Base-by-base conservation (phyloP, 495 filamentous ascomycete species). In the Stereocaulon alpinum region DNA sequence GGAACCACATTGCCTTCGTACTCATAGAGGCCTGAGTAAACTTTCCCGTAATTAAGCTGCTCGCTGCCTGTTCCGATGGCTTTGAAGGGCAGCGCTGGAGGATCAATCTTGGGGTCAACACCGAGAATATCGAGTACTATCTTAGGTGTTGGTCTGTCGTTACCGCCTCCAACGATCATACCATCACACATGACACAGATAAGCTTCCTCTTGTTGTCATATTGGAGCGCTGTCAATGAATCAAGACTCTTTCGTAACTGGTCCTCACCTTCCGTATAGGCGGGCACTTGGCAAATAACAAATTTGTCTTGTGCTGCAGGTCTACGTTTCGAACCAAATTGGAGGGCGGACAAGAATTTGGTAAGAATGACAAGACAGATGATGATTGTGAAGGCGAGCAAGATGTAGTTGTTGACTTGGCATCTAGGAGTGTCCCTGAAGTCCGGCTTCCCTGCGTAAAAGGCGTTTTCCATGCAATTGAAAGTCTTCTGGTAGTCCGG, bases 181-280 rank as follows among this genome's bases (percentile, higher is more conserved):
- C 91, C 91, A 64, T 96, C 91, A 72, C 91, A 96, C 62, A 96
- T 85, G 49, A 96, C 89, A 69, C 84, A 91, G 68, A 96, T 91
- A 53, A 96, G 79, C 72, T 96, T 96, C 55, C 91, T 77, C 76
- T 98, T 98, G 73, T 98, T 96, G 72, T 98, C 93, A 64, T 98
- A 98, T 58, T 93, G 84, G 40, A 98, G 78, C 18, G 90, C 89
- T 18, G 93, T 96, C 60, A 96, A 78, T 3, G 93, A 97, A 69
- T 98, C 93, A 6, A 98, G 79, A 37, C 89, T 91, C 67, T 95
- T 91, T 50, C 93, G 80, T 22, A 98, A 74, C 20, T 89, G 86
- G 69, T 98, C 91, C 74, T 98, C 93, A 60, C 91, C 93, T 76
- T 98, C 93, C 0, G 93, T 98, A 69, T 98, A 98, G 14, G 93